Conservation (phyloP, 2,329 filamentous ascomycete species). For the Ophiocordyceps robertsii region DNA sequence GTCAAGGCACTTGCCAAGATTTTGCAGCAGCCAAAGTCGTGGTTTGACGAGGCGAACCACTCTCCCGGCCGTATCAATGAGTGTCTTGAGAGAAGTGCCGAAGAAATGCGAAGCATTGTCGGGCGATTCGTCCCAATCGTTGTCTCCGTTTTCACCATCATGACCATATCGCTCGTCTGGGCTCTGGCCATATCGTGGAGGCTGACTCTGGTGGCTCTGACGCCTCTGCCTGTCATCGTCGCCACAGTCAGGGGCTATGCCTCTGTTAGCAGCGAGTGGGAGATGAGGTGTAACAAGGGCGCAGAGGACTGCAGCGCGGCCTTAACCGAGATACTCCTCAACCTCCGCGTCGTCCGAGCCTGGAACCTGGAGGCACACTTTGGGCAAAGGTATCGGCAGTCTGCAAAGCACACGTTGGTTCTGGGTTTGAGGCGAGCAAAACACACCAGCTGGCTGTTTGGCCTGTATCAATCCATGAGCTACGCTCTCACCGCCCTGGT, state of each 20-base stretch:
- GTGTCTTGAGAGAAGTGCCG: constrained; percentile 66
- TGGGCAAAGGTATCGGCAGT: constrained; percentile 41
- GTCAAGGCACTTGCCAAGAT: constrained; percentile 54
- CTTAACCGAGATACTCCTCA: constrained; percentile 62
- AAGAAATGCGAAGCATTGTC: constrained; percentile 76
- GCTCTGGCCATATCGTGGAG: constrained; percentile 64
- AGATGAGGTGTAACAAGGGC: constrained; percentile 50
- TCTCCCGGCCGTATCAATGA: constrained; percentile 50
- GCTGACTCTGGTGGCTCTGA: constrained; percentile 63
- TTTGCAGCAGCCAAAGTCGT: constrained; percentile 61
- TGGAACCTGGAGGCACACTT: constrained; percentile 66
- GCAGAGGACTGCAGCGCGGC: constrained; percentile 40
- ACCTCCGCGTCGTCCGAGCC: constrained; percentile 65
- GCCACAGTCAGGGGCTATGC: constrained; percentile 53
- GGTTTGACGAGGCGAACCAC: constrained; percentile 63
- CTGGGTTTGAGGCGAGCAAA: constrained; percentile 53
- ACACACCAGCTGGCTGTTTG: constrained; percentile 59
- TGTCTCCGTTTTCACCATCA: constrained; percentile 54
- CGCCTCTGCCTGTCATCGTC: constrained; percentile 54
- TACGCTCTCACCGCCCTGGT: constrained; percentile 64
- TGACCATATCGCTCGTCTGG: constrained; percentile 59
- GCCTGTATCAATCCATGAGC: constrained; percentile 60
- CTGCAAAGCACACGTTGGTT: constrained; percentile 36
- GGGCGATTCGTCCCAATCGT: constrained; percentile 63
- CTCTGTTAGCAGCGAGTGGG: constrained; percentile 55